A percentile compares a stretch with the other conserved stretches of the same genome.
phyloP scores from a whole-genome alignment of 345 rosid genomes.

The Balakata baccata region DNA sequence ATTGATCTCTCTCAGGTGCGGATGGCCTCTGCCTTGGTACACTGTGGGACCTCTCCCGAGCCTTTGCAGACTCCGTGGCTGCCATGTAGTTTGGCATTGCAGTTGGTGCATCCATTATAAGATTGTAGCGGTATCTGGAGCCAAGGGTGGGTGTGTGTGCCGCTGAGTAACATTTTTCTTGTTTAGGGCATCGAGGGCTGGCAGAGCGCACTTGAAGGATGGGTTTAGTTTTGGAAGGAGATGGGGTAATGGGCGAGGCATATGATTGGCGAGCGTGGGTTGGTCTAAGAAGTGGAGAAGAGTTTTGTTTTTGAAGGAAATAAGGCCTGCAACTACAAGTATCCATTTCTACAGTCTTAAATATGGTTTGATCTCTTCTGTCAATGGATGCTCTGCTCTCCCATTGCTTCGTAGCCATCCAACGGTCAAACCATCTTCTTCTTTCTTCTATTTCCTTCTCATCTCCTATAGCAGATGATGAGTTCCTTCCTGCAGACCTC shows the following conservation, averaged over 20 bases:
- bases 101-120: constrained; percentile 5
- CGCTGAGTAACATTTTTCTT: constrained; percentile 19
- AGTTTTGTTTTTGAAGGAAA: neutral
- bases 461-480: constrained; percentile 44
- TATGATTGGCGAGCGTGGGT: neutral
- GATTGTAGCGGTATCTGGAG: constrained; percentile 9
- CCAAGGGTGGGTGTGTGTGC: constrained; percentile 19
- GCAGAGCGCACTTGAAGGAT: constrained; percentile 50
- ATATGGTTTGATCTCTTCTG: constrained; percentile 33
- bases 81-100: constrained; percentile 31
- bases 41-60: constrained; percentile 48
- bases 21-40: constrained; percentile 66
- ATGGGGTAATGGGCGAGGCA: constrained; percentile 48
- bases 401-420: constrained; percentile 82
- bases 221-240: constrained; percentile 53
- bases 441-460: constrained; percentile 51
- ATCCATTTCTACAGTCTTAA: constrained; percentile 56
- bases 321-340: constrained; percentile 27
- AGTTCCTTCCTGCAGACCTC: constrained; percentile 44
- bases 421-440: constrained; percentile 71
- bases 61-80: constrained; percentile 24
- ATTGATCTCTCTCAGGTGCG: constrained; percentile 42
- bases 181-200: constrained; percentile 47
- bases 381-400: constrained; percentile 50
- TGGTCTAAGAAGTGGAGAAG: constrained; percentile 15